These are phyloP conservation scores for Geotrichum reessii DNA, from an alignment of 1,139 yeast genomes.

Conservation along the genomic window DNA sequence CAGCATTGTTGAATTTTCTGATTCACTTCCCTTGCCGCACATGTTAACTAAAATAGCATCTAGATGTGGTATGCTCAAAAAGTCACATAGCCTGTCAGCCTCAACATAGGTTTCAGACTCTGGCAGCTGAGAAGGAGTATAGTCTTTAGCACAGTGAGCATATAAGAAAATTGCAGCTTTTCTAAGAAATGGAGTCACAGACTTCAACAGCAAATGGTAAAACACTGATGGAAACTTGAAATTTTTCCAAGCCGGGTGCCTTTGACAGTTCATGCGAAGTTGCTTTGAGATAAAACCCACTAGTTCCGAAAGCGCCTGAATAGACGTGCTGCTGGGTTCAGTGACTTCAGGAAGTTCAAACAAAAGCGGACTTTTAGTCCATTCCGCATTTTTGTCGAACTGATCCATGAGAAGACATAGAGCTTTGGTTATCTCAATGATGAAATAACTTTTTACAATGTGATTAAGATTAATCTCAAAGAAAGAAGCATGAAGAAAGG, in stretches of 20 bases:
- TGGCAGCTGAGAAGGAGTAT: slow-evolving; percentile 37
- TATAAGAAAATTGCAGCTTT: slow-evolving; percentile 55
- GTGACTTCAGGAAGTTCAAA: slow-evolving; percentile 23
- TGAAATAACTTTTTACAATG: slow-evolving; percentile 23
- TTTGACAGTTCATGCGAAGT: not conserved
- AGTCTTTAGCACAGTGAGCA: slow-evolving; percentile 52
- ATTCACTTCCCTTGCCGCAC: slow-evolving; percentile 12
- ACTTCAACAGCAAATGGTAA: slow-evolving; percentile 52
- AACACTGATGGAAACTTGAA: slow-evolving; percentile 25
- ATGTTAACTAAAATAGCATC: slow-evolving; percentile 28
- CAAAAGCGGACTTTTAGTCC: slow-evolving; percentile 24
- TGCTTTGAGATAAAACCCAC: not conserved
- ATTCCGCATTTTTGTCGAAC: slow-evolving; percentile 19
- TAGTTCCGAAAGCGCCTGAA: not conserved
- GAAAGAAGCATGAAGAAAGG: slow-evolving; percentile 26
- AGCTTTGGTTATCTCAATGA: slow-evolving; percentile 23
- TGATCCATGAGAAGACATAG: slow-evolving; percentile 21
- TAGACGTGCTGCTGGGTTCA: not conserved
- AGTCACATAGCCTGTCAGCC: slow-evolving; percentile 51
- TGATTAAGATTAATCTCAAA: slow-evolving; percentile 22
- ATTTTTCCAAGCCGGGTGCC: slow-evolving; percentile 9
- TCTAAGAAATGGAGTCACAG: slow-evolving; percentile 63
- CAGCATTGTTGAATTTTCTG: slow-evolving; percentile 3
- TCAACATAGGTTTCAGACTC: slow-evolving; percentile 40
- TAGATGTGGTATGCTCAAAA: slow-evolving; percentile 49